Evolutionary conservation across 768 basidiomycete genomes (phyloP).

Genomic region (Cytidiella melzeri): DNA sequence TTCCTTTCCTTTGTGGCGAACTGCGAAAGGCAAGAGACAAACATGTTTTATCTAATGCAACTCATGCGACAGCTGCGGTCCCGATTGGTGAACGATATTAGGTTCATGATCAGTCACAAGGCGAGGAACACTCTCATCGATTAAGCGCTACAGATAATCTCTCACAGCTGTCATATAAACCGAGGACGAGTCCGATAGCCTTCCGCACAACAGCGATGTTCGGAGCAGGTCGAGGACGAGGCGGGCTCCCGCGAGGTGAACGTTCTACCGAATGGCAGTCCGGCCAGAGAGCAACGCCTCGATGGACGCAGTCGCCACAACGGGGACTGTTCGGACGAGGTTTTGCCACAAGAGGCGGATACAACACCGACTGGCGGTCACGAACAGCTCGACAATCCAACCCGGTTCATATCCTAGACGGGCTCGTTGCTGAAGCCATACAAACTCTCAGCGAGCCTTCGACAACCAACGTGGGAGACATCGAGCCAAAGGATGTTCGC

Average conservation of each 20-base stretch:
- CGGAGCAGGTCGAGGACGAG: not conserved
- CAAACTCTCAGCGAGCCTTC: not conserved
- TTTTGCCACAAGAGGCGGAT: not conserved
- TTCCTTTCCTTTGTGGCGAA: too few relatives aligned
- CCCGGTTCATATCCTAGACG: not conserved
- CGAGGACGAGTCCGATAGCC: too few relatives aligned
- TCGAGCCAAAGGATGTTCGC: conserved; percentile 11
- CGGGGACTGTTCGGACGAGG: not conserved
- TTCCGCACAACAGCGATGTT: too few relatives aligned
- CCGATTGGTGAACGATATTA: too few relatives aligned
- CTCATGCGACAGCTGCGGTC: too few relatives aligned
- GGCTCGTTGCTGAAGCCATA: not conserved
- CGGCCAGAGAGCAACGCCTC: not conserved
- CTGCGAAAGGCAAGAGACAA: too few relatives aligned
- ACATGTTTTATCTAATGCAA: too few relatives aligned
- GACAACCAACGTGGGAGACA: not conserved
- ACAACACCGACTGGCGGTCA: not conserved
- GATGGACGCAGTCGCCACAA: not conserved
- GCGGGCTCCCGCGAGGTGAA: not conserved
- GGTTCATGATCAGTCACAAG: too few relatives aligned
- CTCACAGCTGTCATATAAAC: too few relatives aligned
- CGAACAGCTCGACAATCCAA: not conserved
- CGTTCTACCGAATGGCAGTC: not conserved
- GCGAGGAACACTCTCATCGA: too few relatives aligned
- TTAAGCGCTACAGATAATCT: too few relatives aligned